Percentiles rank a stretch among this genome's conserved stretches.
These are phyloP conservation scores for Cercospora sojina DNA, from an alignment of 2,329 filamentous ascomycete species.

Conservation along the genomic window DNA sequence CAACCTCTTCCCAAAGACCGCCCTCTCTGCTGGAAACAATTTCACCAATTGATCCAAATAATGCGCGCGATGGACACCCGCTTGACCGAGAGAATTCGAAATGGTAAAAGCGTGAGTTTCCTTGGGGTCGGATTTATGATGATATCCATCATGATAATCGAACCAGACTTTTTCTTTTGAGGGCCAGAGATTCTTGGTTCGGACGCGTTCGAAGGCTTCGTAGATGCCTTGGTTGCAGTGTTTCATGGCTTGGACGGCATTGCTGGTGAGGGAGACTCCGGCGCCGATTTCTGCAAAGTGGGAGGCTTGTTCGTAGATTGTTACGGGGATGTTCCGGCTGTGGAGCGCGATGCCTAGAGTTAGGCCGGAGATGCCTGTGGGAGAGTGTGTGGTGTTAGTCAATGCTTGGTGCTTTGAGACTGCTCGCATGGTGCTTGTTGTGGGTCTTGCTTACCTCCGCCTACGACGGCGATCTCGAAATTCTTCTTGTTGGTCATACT, in stretches of 20 bases:
- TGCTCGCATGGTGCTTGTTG: not conserved
- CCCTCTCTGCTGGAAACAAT: constrained; percentile 41
- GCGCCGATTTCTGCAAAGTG: constrained; percentile 60
- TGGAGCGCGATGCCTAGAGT: constrained; percentile 55
- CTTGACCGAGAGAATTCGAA: constrained; percentile 30
- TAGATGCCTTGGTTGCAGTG: constrained; percentile 51
- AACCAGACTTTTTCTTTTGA: constrained; percentile 45
- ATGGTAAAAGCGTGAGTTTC: constrained; percentile 33
- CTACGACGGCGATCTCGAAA: constrained; percentile 27
- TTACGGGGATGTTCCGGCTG: constrained; percentile 43
- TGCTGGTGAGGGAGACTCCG: constrained; percentile 58
- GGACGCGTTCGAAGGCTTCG: constrained; percentile 46
- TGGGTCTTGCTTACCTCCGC: constrained; percentile 21
- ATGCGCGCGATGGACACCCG: constrained; percentile 41
- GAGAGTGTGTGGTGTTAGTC: not conserved
- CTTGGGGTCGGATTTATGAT: constrained; percentile 24
- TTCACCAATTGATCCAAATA: constrained; percentile 46
- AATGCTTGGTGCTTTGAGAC: not conserved
- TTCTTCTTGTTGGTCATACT: constrained; percentile 24
- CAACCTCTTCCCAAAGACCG: constrained; percentile 36
- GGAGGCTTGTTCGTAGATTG: constrained; percentile 57
- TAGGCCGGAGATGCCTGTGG: constrained; percentile 56
- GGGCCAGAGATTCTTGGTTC: constrained; percentile 42
- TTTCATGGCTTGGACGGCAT: constrained; percentile 55
- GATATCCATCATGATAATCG: constrained; percentile 43